Evolutionary conservation across 257 asterid species (phyloP), one percentile per base, ranked within the genome.

Genomic region (Ophiorrhiza pumila): DNA sequence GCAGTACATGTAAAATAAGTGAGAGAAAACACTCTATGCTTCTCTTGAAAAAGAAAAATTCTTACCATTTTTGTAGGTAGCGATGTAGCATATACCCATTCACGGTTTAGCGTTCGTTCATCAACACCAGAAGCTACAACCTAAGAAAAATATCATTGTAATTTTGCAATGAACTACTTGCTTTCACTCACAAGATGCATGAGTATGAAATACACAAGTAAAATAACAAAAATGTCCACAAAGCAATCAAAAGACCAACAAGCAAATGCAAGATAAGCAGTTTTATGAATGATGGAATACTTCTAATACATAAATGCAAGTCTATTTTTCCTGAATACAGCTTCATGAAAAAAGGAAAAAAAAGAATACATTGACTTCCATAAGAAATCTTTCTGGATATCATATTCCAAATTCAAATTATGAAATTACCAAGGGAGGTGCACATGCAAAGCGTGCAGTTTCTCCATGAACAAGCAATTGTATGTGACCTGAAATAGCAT

Each of bases 401-500:
- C 35, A n/a, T 43, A 61, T 68, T 43, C 31, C 20, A 77, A 15
- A 39, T 45, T n/a, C 42, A 57, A 41, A 41, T 23, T 41, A 42
- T 42, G 56, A 73, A 69, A 72, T 72, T 87, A 94, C 99, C 98
- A 94, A 77, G 55, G 99, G 99, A 62, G 99, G 99, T 49, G 95
- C 99, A 85, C 99, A 94, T 45, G 99, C 99, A 87, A 94, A 94
- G 85, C 99, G 91, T 14, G 99, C 99, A 67, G 96, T 90, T 87
- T 94, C 97, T 69, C 99, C 96, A 69, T 98, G 99, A 83, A 91
- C 82, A 81, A 94, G 83, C 77, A 94, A 83, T 82, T 94, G 99
- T 74, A 94, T 87, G 80, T 94, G 99, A 69, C 99, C 99, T 47
- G 99, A 94, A 80, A 94, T 97, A 72, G 98, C 99, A 86, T 94